Evolutionary conservation across 176 grass and related monocot genomes (phyloP), one percentile per base, ranked within the genome.

Genomic region (Tuctoria greenei): DNA sequence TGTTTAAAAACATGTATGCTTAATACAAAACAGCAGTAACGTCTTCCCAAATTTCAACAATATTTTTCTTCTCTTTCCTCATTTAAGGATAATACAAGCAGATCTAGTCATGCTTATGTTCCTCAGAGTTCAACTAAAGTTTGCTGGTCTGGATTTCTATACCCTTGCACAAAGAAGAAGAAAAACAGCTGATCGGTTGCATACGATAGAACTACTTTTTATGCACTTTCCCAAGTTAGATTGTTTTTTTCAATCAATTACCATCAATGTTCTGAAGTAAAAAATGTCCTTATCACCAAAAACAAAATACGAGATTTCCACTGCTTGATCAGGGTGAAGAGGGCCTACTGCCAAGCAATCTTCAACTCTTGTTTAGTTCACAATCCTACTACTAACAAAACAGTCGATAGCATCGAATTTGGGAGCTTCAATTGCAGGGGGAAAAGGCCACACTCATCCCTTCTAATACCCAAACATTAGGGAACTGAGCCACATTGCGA

Each of bases 321-420:
- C 31, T 31, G 31, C 31, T 31, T 3, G 31, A 31, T 31, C 31
- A 31, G 31, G 31, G 31, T 31, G 3, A 31, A 31, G 3, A 31
- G 31, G 13, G 24, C 37, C 28, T 64, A 46, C 3, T 72, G 0
- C 10, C 3, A 1, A 1, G 18, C 27, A 25, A 66, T 24, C 43
- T 55, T 67, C 37, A 76, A 63, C 12, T n/a, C 20, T 16, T 55
- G n/a, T 55, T 23, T 23, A 10, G 8, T 1, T 57, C 49, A 38
- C 56, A 81, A 58, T 13, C 18, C 5, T 10, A 65, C 27, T 49
- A 58, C 26, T 58, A 50, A 39, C n/a, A 75, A 76, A 45, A 18
- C 1, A 72, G n/a, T 26, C 27, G 36, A 43, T 14, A 76, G 11
- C 2, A 47, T 13, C 55, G 57, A 26, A 81, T 86, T 20, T 21